phyloP scores from a whole-genome alignment of 805 yeast species.

The Zygoascus biomembranicola region DNA sequence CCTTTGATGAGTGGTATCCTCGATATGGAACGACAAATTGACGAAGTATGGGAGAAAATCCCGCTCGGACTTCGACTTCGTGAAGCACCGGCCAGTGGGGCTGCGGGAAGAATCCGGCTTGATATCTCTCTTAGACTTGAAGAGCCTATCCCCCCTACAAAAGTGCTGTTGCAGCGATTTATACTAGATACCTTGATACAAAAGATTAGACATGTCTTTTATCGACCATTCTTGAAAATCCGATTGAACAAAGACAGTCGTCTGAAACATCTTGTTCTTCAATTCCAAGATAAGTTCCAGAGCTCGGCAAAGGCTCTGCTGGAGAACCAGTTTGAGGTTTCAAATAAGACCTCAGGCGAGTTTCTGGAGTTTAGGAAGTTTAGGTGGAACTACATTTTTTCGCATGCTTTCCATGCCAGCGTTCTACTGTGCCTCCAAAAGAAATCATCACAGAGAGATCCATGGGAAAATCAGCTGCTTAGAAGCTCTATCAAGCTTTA shows the following conservation, averaged over 20 bases:
- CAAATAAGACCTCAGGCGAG: neutral
- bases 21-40: slow-evolving; percentile 1
- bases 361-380: slow-evolving; percentile 3
- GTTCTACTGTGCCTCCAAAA: slow-evolving; percentile 5
- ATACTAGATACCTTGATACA: slow-evolving; percentile 11
- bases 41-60: slow-evolving; percentile 1
- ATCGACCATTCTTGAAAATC: slow-evolving; percentile 6
- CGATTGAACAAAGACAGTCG: neutral
- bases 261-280: neutral
- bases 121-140: slow-evolving; percentile 7
- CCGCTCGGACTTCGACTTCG: slow-evolving; percentile 1
- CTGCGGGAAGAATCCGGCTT: neutral
- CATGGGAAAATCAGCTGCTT: slow-evolving; percentile 4
- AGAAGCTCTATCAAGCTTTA: slow-evolving; percentile 4
- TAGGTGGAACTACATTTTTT: slow-evolving; percentile 11
- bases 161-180: slow-evolving; percentile 7
- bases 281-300: slow-evolving; percentile 6
- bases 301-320: slow-evolving; percentile 6
- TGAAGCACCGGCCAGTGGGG: neutral
- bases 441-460: neutral
- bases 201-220: slow-evolving; percentile 7
- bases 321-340: slow-evolving; percentile 6
- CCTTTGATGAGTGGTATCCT: neutral
- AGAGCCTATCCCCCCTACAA: slow-evolving; percentile 4
- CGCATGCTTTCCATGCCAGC: slow-evolving; percentile 10